Evolutionary conservation across 192 early-diverging fungal species (phyloP), one percentile per base, ranked within the genome.

Genomic region (Glomus cerebriforme): DNA sequence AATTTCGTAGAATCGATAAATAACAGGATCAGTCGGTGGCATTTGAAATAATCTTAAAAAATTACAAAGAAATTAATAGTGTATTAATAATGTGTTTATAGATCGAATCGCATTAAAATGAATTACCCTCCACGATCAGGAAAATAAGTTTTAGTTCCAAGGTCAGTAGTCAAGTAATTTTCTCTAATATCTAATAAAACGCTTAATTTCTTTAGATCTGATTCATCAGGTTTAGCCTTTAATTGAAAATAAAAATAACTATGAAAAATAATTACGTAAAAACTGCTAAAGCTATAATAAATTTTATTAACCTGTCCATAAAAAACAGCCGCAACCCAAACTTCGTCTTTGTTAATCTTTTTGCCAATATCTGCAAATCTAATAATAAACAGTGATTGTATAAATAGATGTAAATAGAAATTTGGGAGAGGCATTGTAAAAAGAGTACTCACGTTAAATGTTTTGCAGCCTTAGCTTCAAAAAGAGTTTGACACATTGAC

Each of bases 301-400:
- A 60, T 27, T 74, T 8, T 27, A n/a, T 39, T 24, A 65, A 90
- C 91, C 59, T 90, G 90, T 15, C 91, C 91, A 74, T 92, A 92
- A 79, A 92, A 92, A 49, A 92, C 77, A 1, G 91, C 88, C 12
- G 91, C 91, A 15, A 87, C 86, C 87, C 90, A 92, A 7, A 92
- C 86, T 80, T 92, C 91, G 79, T 91, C 87, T 58, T 85, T 88
- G 1, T 79, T 82, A 34, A 92, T 77, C 37, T 83, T 77, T 26
- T 82, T 54, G 15, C 85, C 89, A 77, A 92, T 90, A 58, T 91
- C 78, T 17, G 84, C 82, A 82, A 92, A 92, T 31, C 89, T 90
- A 39, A 22, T 54, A 17, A 54, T 17, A 54, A 54, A 19, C 49
- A 54, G 22, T 54, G 4, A 54, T 1, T 6, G 15, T 49, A 22